phyloP scores from a whole-genome alignment of 2,329 filamentous ascomycete genomes.

The Sphaerulina vaccinii region DNA sequence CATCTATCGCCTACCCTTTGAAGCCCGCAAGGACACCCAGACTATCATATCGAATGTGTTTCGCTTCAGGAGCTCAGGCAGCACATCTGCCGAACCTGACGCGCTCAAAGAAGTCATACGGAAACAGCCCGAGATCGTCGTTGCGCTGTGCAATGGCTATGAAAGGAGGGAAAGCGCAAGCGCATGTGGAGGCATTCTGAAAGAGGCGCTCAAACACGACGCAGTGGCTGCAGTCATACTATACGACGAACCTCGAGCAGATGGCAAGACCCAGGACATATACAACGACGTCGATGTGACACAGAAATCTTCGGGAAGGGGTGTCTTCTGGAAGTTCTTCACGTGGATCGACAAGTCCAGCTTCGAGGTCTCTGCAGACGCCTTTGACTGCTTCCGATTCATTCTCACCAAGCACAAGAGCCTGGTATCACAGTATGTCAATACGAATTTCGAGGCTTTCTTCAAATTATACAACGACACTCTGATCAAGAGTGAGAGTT shows the following conservation, averaged over 20 bases:
- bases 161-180: slow-evolving; percentile 88
- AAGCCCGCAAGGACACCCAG: slow-evolving; percentile 92
- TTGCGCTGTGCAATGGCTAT: slow-evolving; percentile 86
- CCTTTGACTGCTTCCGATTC: slow-evolving; percentile 95
- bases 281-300: slow-evolving; percentile 66
- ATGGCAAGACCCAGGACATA: slow-evolving; percentile 72
- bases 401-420: slow-evolving; percentile 92
- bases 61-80: slow-evolving; percentile 72
- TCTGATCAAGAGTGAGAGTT: slow-evolving; percentile 87
- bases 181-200: slow-evolving; percentile 82
- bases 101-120: slow-evolving; percentile 87
- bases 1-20: slow-evolving; percentile 85
- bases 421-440: slow-evolving; percentile 82
- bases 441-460: slow-evolving; percentile 88
- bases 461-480: slow-evolving; percentile 86
- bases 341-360: slow-evolving; percentile 95
- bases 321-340: slow-evolving; percentile 96
- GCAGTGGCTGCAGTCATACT: slow-evolving; percentile 86
- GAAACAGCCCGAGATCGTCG: slow-evolving; percentile 79
- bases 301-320: slow-evolving; percentile 70
- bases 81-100: slow-evolving; percentile 70
- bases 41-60: slow-evolving; percentile 95
- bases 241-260: slow-evolving; percentile 79
- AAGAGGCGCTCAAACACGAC: slow-evolving; percentile 89
- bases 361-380: slow-evolving; percentile 95